phyloP scores from a whole-genome alignment of 371 early-diverging fungal species.

The Mucor plumbeus region DNA sequence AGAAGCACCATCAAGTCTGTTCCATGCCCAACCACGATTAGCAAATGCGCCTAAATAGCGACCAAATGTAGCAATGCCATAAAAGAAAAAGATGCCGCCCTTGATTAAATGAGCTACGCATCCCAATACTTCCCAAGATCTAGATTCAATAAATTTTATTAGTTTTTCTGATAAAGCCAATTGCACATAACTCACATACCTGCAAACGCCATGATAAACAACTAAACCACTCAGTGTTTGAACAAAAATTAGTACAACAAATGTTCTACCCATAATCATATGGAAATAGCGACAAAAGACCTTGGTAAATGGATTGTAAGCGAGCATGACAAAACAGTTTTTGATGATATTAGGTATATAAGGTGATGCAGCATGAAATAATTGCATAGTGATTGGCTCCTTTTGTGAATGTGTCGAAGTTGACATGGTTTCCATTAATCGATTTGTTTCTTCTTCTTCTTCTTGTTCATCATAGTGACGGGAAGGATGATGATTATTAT shows the following conservation, averaged over 20 bases:
- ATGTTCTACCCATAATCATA: constrained; percentile 44
- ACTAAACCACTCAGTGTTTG: constrained; percentile 54
- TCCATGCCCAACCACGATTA: constrained; percentile 59
- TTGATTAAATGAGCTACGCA: constrained; percentile 59
- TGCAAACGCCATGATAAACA: constrained; percentile 57
- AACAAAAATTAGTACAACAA: constrained; percentile 48
- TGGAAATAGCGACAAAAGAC: constrained; percentile 48
- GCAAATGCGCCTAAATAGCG: constrained; percentile 57
- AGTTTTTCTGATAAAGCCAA: too few relatives aligned
- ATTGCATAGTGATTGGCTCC: constrained; percentile 31
- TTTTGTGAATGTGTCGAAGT: constrained; percentile 19
- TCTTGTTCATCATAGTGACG: constrained; percentile 27
- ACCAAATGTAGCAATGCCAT: constrained; percentile 51
- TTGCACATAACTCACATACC: constrained; percentile 17
- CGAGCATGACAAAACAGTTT: constrained; percentile 36
- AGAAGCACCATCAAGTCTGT: constrained; percentile 39
- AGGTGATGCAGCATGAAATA: constrained; percentile 31
- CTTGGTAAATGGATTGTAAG: constrained; percentile 52
- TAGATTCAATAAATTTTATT: neutral
- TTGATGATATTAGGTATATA: constrained; percentile 46
- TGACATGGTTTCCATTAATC: neutral
- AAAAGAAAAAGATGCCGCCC: constrained; percentile 57
- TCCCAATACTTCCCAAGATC: constrained; percentile 51
- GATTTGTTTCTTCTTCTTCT: constrained; percentile 9
- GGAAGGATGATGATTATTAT: neutral